phyloP scores from a whole-genome alignment of 495 filamentous ascomycete genomes.

The Hypomontagnella monticulosa region DNA sequence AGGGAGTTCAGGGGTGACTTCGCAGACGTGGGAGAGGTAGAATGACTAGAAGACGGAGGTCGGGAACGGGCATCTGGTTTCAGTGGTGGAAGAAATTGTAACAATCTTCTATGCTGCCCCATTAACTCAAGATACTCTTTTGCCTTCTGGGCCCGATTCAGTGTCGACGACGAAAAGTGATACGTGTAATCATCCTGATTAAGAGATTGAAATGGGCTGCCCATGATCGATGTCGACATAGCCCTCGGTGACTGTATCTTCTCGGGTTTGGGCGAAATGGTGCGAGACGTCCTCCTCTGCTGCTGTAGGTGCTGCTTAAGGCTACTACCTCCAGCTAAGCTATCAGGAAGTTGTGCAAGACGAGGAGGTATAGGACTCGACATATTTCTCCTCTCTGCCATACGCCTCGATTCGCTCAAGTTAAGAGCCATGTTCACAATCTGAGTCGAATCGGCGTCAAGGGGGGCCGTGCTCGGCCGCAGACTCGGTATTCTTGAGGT shows the following conservation, averaged over 20 bases:
- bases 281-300: constrained; percentile 67
- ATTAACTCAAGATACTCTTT: constrained; percentile 80
- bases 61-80: constrained; percentile 53
- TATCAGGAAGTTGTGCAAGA: constrained; percentile 55
- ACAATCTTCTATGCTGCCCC: constrained; percentile 79
- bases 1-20: constrained; percentile 19
- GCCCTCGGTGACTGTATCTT: constrained; percentile 49
- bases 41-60: constrained; percentile 43
- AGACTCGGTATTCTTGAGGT: constrained; percentile 35
- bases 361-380: constrained; percentile 61
- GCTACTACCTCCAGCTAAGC: constrained; percentile 62
- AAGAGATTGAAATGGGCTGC: constrained; percentile 56
- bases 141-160: constrained; percentile 80
- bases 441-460: constrained; percentile 81
- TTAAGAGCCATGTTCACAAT: constrained; percentile 92
- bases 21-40: constrained; percentile 42
- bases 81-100: constrained; percentile 78
- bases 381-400: constrained; percentile 64
- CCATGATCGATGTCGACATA: constrained; percentile 44
- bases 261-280: constrained; percentile 64
- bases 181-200: constrained; percentile 60
- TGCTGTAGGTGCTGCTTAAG: constrained; percentile 72
- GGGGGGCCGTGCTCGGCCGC: constrained; percentile 39
- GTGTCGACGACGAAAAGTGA: constrained; percentile 78
- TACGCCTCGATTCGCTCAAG: constrained; percentile 81